A percentile compares a stretch with the other conserved stretches of the same genome.
phyloP scores from a whole-genome alignment of 140 eudicot genomes.

The Cichorium intybus region DNA sequence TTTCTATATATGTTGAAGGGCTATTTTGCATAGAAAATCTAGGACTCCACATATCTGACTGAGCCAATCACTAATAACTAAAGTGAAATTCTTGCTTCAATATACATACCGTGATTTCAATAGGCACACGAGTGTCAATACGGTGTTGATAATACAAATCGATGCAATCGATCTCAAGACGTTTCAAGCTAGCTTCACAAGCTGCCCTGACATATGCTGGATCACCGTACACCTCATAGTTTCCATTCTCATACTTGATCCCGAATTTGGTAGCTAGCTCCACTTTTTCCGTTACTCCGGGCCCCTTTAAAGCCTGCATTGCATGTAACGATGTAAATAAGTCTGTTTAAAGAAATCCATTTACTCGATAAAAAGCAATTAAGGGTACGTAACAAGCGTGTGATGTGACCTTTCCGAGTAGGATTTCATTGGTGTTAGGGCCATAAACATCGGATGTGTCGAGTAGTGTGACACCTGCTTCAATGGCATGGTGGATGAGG shows the following conservation, averaged over 20 bases:
- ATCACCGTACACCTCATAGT: neutral
- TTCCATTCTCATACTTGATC: neutral
- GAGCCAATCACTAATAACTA: too few relatives aligned
- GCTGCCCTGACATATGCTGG: neutral
- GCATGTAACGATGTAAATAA: neutral
- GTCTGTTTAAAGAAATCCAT: too few relatives aligned
- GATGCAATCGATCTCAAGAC: neutral
- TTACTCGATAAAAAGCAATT: too few relatives aligned
- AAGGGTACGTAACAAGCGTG: neutral
- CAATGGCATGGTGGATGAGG: conserved; percentile 38
- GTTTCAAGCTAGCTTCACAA: neutral
- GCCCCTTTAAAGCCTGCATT: neutral
- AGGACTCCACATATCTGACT: too few relatives aligned
- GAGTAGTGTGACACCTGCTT: conserved; percentile 36
- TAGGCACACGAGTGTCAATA: neutral
- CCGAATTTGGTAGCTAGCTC: neutral
- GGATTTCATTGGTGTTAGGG: conserved; percentile 36
- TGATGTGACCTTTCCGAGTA: conserved; percentile 41
- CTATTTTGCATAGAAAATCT: too few relatives aligned
- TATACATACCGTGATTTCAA: neutral
- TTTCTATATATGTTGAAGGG: too few relatives aligned
- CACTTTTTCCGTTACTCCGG: neutral
- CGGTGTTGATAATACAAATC: neutral
- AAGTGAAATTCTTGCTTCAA: neutral
- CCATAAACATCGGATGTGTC: conserved; percentile 53